These are phyloP conservation scores for Linum trigynum DNA, from an alignment of 345 rosid genomes.

Conservation along the genomic window DNA sequence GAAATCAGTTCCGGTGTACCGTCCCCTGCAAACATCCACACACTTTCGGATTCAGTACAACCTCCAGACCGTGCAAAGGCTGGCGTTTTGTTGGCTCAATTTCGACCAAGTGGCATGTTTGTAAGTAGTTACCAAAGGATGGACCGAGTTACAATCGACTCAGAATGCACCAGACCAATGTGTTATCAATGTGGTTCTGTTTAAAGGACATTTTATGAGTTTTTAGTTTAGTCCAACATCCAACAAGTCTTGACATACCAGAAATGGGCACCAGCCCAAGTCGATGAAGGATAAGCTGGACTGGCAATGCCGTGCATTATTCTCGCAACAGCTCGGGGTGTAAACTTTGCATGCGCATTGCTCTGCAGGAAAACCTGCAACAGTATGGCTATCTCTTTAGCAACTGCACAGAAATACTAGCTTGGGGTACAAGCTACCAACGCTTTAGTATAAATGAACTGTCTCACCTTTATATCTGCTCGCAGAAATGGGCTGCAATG, in stretches of 20 bases:
- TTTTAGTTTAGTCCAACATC: no score
- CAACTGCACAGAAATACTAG: constrained; percentile 2
- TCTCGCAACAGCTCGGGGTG: constrained; percentile 87
- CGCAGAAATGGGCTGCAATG: constrained; percentile 73
- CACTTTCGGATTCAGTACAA: no score
- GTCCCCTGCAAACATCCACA: constrained; percentile 45
- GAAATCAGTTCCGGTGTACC: constrained; percentile 61
- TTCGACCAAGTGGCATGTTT: no score
- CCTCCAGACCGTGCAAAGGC: no score
- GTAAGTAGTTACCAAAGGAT: no score
- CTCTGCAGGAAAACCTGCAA: constrained; percentile 76
- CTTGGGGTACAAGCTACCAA: constrained; percentile 12
- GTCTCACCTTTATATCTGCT: constrained; percentile 87
- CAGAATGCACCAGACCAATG: no score
- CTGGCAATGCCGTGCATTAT: constrained; percentile 92
- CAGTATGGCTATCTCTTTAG: not conserved
- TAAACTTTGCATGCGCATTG: constrained; percentile 69
- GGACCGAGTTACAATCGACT: no score
- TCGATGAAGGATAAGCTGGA: constrained; percentile 70
- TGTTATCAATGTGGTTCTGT: no score
- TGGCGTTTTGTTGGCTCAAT: no score
- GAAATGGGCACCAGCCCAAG: constrained; percentile 88
- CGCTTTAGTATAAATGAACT: constrained; percentile 7
- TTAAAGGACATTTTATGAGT: no score
- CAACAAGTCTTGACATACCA: constrained; percentile 36